Evolutionary conservation across 495 filamentous ascomycete genomes (phyloP), one percentile per base, ranked within the genome.

Genomic region (Lichina pygmaea): DNA sequence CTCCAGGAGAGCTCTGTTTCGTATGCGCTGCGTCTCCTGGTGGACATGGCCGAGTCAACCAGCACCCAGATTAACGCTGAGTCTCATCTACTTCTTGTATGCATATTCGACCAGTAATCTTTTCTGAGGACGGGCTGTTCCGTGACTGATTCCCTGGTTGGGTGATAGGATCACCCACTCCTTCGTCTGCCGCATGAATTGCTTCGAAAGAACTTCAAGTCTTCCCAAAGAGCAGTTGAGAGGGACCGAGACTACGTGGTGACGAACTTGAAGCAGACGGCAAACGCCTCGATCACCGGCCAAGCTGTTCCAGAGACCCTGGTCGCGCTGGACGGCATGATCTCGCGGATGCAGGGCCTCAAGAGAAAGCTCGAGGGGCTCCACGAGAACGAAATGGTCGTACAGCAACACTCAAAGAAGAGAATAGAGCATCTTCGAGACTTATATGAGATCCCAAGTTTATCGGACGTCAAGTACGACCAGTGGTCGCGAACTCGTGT

Each of bases 401-500:
- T 91, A 0, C 77, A 89, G 50, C 62, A 64, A 9, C 77, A 91
- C 52, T 71, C 77, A 8, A 68, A 69, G 44, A 78, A 80, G 49
- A 72, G 89, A 9, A 73, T 93, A 42, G 61, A 68, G 36, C 86
- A 97, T 62, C 60, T 95, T 42, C 65, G 78, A 46, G 73, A 80
- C 46, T 65, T 97, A 11, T 78, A 86, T 51, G 58, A 67, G 48
- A 81, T 95, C 49, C 72, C 78, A 39, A 85, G 72, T 48, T 60
- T 94, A 52, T 78, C 78, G 40, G 91, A 95, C 61, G 83, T 91
- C 46, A 84, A 83, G 51, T 97, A 95, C 59, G 91, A 94, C 52
- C 63, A 71, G 45, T 97, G 91, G 91, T 81, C 78, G 38, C 68
- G 78, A 36, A 65, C 71, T 9, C 68, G 89, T 33, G 64, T 95